A percentile compares a stretch with the other conserved stretches of the same genome.
Evolutionary conservation across 2,329 filamentous ascomycete species (phyloP).

Genomic region (Colletotrichum falcatum): DNA sequence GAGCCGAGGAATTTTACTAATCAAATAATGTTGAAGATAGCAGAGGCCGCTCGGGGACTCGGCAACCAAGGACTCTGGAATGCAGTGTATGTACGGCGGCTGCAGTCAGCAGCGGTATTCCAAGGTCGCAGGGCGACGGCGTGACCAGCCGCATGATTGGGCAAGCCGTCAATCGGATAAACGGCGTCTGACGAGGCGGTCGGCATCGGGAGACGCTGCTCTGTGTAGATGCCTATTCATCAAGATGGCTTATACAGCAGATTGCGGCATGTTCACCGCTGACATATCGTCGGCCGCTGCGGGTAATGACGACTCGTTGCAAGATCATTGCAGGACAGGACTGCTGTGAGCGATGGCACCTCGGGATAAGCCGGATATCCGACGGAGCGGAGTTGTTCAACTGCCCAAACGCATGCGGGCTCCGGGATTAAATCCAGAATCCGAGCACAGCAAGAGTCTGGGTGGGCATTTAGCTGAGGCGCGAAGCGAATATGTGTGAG

Average conservation of each 20-base stretch:
- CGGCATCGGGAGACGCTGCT: background rate
- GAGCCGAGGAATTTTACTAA: background rate
- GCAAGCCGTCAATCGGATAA: background rate
- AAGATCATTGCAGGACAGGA: background rate
- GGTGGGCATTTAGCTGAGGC: background rate
- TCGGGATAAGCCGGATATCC: background rate
- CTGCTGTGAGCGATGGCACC: background rate
- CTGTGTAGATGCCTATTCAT: background rate
- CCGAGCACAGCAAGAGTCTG: background rate
- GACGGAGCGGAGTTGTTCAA: background rate
- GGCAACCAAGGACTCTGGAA: background rate
- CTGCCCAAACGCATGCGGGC: background rate
- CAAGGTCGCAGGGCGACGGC: background rate
- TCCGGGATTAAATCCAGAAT: background rate
- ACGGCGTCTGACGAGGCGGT: background rate
- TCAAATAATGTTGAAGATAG: constrained; percentile 1
- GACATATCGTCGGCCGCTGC: constrained; percentile 15
- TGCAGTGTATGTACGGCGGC: background rate
- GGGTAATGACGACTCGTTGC: background rate
- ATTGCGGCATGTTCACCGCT: constrained; percentile 28
- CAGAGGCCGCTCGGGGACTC: background rate
- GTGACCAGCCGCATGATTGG: background rate
- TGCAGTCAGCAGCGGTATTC: constrained; percentile 6
- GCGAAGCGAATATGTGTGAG: background rate
- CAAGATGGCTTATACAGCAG: constrained; percentile 28